Percentiles rank a stretch among this genome's conserved stretches.
Evolutionary conservation across 73 alveolate genomes (phyloP).

Genomic region (Paraurostyla sp.): DNA sequence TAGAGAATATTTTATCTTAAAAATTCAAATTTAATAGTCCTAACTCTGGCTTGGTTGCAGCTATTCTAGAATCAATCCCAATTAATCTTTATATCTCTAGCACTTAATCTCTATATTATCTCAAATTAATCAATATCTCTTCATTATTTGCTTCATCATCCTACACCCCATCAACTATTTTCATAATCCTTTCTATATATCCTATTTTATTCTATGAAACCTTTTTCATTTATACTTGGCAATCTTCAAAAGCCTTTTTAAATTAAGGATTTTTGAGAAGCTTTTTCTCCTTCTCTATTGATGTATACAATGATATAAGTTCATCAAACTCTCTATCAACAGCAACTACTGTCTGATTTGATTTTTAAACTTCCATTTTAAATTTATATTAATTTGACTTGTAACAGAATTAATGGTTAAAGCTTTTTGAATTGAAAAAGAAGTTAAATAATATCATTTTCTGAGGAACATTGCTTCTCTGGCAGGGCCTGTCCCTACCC

Average conservation of each 20-base stretch:
- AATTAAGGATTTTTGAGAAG: neutral
- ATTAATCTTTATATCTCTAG: no score
- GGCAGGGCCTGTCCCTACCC: slow-evolving; percentile 96
- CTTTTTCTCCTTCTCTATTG: neutral
- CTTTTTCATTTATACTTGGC: neutral
- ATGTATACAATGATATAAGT: neutral
- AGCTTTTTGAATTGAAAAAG: neutral
- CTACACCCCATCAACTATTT: neutral
- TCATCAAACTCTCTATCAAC: slow-evolving; percentile 19
- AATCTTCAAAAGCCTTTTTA: neutral
- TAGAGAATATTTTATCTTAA: no score
- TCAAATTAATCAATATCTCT: neutral
- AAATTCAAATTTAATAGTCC: no score
- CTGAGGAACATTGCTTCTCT: slow-evolving; percentile 81
- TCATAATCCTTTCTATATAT: neutral
- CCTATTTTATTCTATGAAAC: neutral
- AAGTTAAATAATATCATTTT: neutral
- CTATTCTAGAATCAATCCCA: no score
- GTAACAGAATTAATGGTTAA: neutral
- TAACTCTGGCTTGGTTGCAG: no score
- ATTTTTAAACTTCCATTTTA: neutral
- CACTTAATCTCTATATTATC: no score
- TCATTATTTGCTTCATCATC: neutral
- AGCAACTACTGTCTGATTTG: neutral
- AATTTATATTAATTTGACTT: neutral